Conservation (phyloP, 441 rosid species). For the Flueggea neowawraea region DNA sequence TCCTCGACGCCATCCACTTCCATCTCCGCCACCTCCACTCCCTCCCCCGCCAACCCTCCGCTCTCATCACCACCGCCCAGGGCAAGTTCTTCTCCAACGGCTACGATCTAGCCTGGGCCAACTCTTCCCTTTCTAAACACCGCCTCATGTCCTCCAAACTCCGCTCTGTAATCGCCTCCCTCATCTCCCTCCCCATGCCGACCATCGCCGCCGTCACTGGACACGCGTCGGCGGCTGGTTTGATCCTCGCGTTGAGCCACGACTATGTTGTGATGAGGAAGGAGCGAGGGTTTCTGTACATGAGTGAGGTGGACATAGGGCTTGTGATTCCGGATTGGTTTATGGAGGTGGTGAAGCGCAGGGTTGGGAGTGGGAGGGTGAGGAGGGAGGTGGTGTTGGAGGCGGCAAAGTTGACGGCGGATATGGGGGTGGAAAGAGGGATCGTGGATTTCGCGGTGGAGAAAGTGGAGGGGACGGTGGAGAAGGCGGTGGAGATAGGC, state of each 20-base stretch:
- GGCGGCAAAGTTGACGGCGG: slow-evolving; percentile 56
- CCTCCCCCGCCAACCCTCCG: too few relatives aligned
- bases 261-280: slow-evolving; percentile 64
- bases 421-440: slow-evolving; percentile 35
- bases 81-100: slow-evolving; percentile 84
- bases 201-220: slow-evolving; percentile 74
- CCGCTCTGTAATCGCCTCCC: slow-evolving; percentile 34
- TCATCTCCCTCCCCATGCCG: slow-evolving; percentile 74
- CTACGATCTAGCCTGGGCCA: slow-evolving; percentile 51
- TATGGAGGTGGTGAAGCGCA: slow-evolving; percentile 30
- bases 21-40: slow-evolving; percentile 60
- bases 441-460: slow-evolving; percentile 36
- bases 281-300: slow-evolving; percentile 64
- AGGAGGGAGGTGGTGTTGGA: slow-evolving; percentile 38
- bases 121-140: slow-evolving; percentile 5
- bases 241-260: slow-evolving; percentile 51
- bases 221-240: slow-evolving; percentile 68
- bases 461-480: slow-evolving; percentile 41
- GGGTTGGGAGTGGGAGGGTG: slow-evolving; percentile 34
- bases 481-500: slow-evolving; percentile 39
- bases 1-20: slow-evolving; percentile 41
- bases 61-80: slow-evolving; percentile 56
- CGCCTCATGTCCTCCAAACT: slow-evolving; percentile 36
- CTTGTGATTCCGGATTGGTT: slow-evolving; percentile 37
- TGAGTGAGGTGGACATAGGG: slow-evolving; percentile 67